Conservation (phyloP, 148 eudicot species). For the Pouteria glomerata region DNA sequence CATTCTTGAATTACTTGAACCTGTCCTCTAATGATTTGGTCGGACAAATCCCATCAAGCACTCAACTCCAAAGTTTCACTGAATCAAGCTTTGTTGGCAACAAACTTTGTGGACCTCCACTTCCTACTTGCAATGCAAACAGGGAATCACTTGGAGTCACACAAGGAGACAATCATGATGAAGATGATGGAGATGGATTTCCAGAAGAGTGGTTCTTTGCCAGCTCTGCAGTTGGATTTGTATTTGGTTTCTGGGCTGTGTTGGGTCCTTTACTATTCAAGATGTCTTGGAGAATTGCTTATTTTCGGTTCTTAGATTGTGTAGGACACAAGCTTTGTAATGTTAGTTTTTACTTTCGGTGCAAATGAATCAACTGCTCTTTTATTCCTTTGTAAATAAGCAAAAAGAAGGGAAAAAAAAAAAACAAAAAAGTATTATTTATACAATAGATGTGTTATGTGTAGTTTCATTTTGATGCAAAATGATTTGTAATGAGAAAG, state of each 20-base stretch:
- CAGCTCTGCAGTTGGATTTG: not conserved
- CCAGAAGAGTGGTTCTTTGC: not conserved
- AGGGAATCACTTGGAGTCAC: no score
- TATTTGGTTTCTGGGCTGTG: no score
- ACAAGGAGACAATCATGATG: not conserved
- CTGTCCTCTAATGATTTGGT: not conserved
- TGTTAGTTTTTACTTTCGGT: not conserved
- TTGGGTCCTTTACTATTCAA: constrained; percentile 6
- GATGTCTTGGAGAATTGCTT: constrained; percentile 1
- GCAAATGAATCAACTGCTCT: not conserved
- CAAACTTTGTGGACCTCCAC: constrained; percentile 14
- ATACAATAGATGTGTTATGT: no score
- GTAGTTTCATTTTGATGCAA: no score
- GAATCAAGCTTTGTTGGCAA: constrained; percentile 16
- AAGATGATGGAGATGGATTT: not conserved
- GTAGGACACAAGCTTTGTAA: not conserved
- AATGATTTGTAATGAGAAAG: no score
- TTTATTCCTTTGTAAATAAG: not conserved
- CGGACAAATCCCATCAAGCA: no score
- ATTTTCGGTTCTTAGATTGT: not conserved
- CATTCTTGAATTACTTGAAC: no score
- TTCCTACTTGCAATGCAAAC: not conserved
- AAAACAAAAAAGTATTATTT: no score
- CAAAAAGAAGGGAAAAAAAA: no score
- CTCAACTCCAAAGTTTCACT: constrained; percentile 6